Percentiles rank a stretch among this genome's conserved stretches.
These are phyloP conservation scores for Pilaira anomala DNA, from an alignment of 192 early-diverging fungal genomes.

Conservation along the genomic window DNA sequence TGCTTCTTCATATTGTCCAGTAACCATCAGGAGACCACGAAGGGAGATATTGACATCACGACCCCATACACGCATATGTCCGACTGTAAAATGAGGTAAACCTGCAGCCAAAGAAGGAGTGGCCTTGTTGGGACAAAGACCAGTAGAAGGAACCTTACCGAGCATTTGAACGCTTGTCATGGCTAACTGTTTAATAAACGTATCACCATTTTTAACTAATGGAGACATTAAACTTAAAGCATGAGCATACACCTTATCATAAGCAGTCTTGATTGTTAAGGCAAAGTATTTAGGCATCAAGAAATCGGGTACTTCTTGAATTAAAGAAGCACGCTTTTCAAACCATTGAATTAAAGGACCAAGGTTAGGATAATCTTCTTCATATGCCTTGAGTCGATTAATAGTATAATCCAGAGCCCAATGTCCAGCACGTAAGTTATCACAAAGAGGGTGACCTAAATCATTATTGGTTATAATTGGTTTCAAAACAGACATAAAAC, in stretches of 20 bases:
- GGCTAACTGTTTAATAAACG: slow-evolving; percentile 68
- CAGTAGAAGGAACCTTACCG: slow-evolving; percentile 79
- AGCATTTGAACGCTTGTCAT: slow-evolving; percentile 85
- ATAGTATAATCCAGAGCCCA: slow-evolving; percentile 92
- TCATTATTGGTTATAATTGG: slow-evolving; percentile 83
- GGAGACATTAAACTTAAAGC: slow-evolving; percentile 62
- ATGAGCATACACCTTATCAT: slow-evolving; percentile 62
- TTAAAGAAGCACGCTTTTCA: slow-evolving; percentile 59
- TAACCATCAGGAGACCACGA: slow-evolving; percentile 76
- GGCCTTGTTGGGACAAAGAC: slow-evolving; percentile 62
- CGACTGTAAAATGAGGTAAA: slow-evolving; percentile 88
- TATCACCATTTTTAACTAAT: slow-evolving; percentile 50
- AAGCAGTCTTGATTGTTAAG: slow-evolving; percentile 72
- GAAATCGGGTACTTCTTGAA: slow-evolving; percentile 76
- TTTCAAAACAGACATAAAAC: slow-evolving; percentile 80
- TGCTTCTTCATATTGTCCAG: slow-evolving; percentile 83
- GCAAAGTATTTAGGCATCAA: slow-evolving; percentile 94
- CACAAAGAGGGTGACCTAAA: slow-evolving; percentile 89
- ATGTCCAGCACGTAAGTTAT: slow-evolving; percentile 80
- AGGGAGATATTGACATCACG: slow-evolving; percentile 95
- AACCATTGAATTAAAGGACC: slow-evolving; percentile 71
- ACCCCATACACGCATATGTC: slow-evolving; percentile 98
- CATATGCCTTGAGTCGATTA: slow-evolving; percentile 64
- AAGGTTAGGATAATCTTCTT: slow-evolving; percentile 13
- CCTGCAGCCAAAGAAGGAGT: slow-evolving; percentile 85